phyloP scores from a whole-genome alignment of 768 basidiomycete species.

The Russula emetica region DNA sequence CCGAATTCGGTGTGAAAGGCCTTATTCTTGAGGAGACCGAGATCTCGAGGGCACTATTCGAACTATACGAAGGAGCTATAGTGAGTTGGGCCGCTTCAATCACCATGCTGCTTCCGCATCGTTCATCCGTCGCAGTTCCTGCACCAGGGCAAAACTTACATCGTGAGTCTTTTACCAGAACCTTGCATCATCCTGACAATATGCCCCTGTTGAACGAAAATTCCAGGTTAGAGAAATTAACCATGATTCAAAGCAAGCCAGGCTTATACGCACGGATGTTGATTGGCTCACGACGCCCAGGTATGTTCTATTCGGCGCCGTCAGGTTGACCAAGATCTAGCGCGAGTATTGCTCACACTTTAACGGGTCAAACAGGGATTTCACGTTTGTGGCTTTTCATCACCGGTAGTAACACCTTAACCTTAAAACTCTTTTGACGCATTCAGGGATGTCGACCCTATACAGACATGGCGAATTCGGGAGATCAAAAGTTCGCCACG shows the following conservation, averaged over 20 bases:
- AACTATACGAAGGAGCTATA: constrained; percentile 85
- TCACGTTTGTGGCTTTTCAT: constrained; percentile 49
- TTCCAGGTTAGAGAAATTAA: constrained; percentile 71
- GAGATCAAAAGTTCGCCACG: constrained; percentile 54
- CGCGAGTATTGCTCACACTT: constrained; percentile 1
- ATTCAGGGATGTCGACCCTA: constrained; percentile 57
- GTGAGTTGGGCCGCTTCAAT: constrained; percentile 39
- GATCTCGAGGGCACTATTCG: constrained; percentile 77
- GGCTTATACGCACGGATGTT: constrained; percentile 67
- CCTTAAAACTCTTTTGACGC: neutral
- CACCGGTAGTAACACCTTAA: neutral
- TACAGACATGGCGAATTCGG: constrained; percentile 69
- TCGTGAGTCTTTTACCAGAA: constrained; percentile 42
- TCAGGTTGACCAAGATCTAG: neutral
- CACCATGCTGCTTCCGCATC: neutral
- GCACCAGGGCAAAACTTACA: constrained; percentile 79
- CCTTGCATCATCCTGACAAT: neutral
- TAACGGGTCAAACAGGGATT: constrained; percentile 50
- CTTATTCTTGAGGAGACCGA: constrained; percentile 78
- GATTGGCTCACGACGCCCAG: constrained; percentile 78
- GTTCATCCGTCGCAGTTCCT: constrained; percentile 54
- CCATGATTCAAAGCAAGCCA: constrained; percentile 72
- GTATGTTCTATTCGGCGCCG: constrained; percentile 33
- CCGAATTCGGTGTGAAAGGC: constrained; percentile 36
- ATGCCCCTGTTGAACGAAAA: neutral